phyloP scores from a whole-genome alignment of 208 protist species.

The Trypanosomatidae sp. region DNA sequence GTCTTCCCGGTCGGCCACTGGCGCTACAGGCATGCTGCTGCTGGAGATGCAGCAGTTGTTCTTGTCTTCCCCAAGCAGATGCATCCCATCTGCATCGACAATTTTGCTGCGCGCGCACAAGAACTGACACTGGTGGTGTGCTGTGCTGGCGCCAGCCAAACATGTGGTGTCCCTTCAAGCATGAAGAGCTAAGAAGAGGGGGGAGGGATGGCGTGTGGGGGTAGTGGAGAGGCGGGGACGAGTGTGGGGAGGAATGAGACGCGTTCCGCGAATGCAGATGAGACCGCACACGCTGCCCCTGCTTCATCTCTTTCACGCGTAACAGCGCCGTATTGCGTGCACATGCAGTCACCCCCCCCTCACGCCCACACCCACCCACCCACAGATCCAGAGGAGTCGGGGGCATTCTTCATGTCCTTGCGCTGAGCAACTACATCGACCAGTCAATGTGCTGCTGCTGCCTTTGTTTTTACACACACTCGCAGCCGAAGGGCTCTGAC shows the following conservation, averaged over 20 bases:
- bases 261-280: no score
- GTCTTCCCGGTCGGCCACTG: conserved; percentile 22
- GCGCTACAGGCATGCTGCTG: not conserved
- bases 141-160: conserved; percentile 38
- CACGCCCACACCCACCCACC: not conserved
- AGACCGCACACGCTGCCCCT: no score
- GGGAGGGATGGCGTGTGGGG: no score
- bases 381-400: not conserved
- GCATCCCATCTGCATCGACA: conserved; percentile 56
- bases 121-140: conserved; percentile 64
- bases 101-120: conserved; percentile 56
- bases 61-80: conserved; percentile 42
- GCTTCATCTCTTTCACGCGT: not conserved
- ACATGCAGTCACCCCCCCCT: not conserved
- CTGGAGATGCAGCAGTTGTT: not conserved
- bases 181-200: conserved; percentile 17
- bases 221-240: no score
- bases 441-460: not conserved
- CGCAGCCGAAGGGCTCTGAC: not conserved
- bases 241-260: not conserved
- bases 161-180: no score
- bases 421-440: not conserved
- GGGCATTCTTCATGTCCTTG: not conserved
- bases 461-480: not conserved
- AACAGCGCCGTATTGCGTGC: not conserved